Percentiles rank a stretch among this genome's conserved stretches.
phyloP scores from a whole-genome alignment of 2,329 filamentous ascomycete genomes.

The Hypoxylon sp. region DNA sequence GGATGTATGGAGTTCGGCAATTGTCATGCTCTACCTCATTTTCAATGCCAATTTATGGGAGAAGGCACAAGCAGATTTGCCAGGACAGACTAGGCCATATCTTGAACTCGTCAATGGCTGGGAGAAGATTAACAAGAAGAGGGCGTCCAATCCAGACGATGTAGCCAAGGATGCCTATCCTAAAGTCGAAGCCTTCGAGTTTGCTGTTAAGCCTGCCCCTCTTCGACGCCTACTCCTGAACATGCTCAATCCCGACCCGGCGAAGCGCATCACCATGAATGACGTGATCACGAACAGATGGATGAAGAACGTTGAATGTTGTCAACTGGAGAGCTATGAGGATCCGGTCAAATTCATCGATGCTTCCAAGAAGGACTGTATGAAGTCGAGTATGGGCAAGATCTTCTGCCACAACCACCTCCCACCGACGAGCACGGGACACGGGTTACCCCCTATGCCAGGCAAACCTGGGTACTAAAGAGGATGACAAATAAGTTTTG shows the following conservation, averaged over 20 bases:
- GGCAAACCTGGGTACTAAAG: conserved; percentile 67
- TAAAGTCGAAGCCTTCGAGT: conserved; percentile 75
- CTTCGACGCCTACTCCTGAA: conserved; percentile 80
- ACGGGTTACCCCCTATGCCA: conserved; percentile 69
- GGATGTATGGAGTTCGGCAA: conserved; percentile 88
- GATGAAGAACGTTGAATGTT: conserved; percentile 83
- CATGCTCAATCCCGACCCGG: conserved; percentile 87
- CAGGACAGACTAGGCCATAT: conserved; percentile 69
- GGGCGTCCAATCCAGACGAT: conserved; percentile 55
- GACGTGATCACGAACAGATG: conserved; percentile 80
- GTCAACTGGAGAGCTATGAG: conserved; percentile 77
- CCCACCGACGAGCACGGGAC: conserved; percentile 62
- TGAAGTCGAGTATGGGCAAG: conserved; percentile 62
- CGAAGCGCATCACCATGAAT: conserved; percentile 77
- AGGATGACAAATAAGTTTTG: background rate
- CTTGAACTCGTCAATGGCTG: conserved; percentile 76
- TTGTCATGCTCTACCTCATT: conserved; percentile 84
- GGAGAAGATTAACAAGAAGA: conserved; percentile 75
- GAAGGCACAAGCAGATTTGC: conserved; percentile 67
- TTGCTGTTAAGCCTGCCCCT: conserved; percentile 74
- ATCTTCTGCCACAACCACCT: conserved; percentile 73
- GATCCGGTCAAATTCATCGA: conserved; percentile 75
- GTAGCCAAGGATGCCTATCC: conserved; percentile 76
- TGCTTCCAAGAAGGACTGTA: conserved; percentile 68
- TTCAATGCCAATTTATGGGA: conserved; percentile 83